phyloP scores from a whole-genome alignment of 1,284 basidiomycete species.

The Puccinia brachypodii region DNA sequence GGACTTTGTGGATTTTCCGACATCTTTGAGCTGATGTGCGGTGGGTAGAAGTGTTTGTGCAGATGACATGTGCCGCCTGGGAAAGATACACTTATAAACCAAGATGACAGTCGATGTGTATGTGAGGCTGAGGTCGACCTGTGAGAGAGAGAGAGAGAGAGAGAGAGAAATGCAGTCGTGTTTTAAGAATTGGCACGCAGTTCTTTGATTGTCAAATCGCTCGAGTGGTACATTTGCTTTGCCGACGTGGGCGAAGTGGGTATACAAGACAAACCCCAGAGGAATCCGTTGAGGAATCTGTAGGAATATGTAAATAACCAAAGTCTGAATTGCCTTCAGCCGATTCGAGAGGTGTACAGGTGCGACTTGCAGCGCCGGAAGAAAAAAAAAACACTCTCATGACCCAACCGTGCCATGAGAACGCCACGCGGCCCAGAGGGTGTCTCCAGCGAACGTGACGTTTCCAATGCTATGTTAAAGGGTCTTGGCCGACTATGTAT shows the following conservation, averaged over 20 bases:
- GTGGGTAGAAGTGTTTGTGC: slow-evolving; percentile 5
- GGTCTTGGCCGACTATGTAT: no score
- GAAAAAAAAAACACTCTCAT: no score
- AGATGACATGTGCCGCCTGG: background rate
- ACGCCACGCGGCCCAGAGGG: background rate
- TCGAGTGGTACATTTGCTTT: no score
- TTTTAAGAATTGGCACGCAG: no score
- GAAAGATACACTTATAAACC: no score
- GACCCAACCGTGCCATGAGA: background rate
- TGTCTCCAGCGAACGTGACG: background rate
- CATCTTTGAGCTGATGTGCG: slow-evolving; percentile 10
- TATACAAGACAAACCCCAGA: background rate
- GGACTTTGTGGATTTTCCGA: background rate
- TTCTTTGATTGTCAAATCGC: no score
- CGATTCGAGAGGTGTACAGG: background rate
- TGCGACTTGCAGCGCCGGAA: no score
- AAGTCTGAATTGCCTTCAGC: background rate
- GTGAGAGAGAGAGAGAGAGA: no score
- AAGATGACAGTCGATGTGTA: no score
- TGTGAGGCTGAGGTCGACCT: no score
- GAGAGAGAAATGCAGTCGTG: no score
- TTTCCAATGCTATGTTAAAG: background rate
- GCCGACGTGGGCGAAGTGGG: no score
- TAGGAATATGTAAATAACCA: background rate
- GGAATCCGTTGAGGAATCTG: background rate